A percentile compares a stretch with the other conserved stretches of the same genome.
phyloP scores from a whole-genome alignment of 257 asterid species.

The Eucommia ulmoides region DNA sequence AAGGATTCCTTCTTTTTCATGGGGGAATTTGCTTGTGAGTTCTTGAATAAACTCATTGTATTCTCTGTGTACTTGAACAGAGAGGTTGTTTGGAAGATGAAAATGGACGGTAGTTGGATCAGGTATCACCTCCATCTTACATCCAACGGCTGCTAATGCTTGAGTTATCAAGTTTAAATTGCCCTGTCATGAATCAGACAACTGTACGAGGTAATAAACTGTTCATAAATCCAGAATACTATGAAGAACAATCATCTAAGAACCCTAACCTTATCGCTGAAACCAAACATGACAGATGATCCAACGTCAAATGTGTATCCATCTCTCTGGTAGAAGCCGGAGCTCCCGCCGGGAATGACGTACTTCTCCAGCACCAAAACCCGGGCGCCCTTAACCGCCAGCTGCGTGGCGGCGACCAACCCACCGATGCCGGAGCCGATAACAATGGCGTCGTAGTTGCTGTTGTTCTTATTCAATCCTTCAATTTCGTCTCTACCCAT shows the following conservation, averaged over 20 bases:
- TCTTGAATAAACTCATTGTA: slow-evolving; percentile 59
- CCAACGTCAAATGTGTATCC: slow-evolving; percentile 95
- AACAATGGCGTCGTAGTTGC: slow-evolving; percentile 65
- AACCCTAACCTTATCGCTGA: slow-evolving; percentile 82
- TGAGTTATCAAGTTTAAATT: slow-evolving; percentile 89
- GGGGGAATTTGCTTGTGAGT: slow-evolving; percentile 75
- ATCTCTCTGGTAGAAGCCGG: slow-evolving; percentile 77
- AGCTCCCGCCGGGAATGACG: slow-evolving; percentile 97
- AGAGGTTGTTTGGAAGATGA: slow-evolving; percentile 75
- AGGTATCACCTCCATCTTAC: slow-evolving; percentile 79
- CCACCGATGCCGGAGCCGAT: slow-evolving; percentile 96
- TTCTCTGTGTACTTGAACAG: slow-evolving; percentile 80
- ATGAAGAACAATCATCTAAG: no score
- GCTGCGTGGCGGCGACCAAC: slow-evolving; percentile 90
- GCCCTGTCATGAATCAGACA: no score
- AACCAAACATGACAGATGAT: slow-evolving; percentile 97
- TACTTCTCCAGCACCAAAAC: slow-evolving; percentile 89
- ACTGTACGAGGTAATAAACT: no score
- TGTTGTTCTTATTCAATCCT: no score
- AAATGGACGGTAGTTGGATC: slow-evolving; percentile 96
- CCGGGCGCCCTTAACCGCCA: slow-evolving; percentile 89
- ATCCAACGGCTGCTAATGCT: slow-evolving; percentile 92
- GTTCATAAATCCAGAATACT: no score
- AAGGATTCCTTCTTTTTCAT: slow-evolving; percentile 79
- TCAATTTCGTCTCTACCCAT: no score